These are phyloP conservation scores for Pseudocercospora vitis DNA, from an alignment of 2,329 filamentous ascomycete species.

Conservation along the genomic window DNA sequence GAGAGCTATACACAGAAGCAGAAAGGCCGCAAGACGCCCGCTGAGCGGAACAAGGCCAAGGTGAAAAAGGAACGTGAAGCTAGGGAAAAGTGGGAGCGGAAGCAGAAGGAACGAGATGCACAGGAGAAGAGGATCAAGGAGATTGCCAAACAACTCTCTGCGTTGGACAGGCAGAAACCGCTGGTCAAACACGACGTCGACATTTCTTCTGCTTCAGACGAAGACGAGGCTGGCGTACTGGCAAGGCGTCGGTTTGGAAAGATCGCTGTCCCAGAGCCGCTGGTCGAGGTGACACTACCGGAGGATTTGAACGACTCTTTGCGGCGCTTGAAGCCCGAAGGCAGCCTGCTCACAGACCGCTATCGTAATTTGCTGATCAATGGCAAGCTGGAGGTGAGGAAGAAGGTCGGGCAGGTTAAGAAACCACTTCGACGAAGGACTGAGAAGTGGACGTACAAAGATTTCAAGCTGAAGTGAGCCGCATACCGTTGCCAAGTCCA, in stretches of 20 bases:
- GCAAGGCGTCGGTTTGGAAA: constrained; percentile 71
- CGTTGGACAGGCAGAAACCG: constrained; percentile 36
- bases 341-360: constrained; percentile 88
- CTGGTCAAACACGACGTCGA: background rate
- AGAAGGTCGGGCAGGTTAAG: constrained; percentile 75
- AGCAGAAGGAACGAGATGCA: constrained; percentile 69
- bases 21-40: constrained; percentile 79
- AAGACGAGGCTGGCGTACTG: constrained; percentile 46
- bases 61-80: constrained; percentile 85
- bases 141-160: constrained; percentile 63
- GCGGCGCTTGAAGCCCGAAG: constrained; percentile 72
- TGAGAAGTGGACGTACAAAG: constrained; percentile 98
- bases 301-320: constrained; percentile 54
- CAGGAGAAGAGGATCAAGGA: constrained; percentile 72
- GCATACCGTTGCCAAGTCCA: too few species aligned
- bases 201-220: constrained; percentile 20
- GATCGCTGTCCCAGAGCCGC: constrained; percentile 70
- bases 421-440: constrained; percentile 77
- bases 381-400: constrained; percentile 83
- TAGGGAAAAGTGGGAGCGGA: constrained; percentile 70
- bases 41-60: constrained; percentile 84
- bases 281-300: constrained; percentile 51
- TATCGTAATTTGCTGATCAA: constrained; percentile 86
- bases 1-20: constrained; percentile 66
- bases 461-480: constrained; percentile 68